These are phyloP conservation scores for Metarhizium brunneum DNA, from an alignment of 2,329 filamentous ascomycete species.

Conservation along the genomic window DNA sequence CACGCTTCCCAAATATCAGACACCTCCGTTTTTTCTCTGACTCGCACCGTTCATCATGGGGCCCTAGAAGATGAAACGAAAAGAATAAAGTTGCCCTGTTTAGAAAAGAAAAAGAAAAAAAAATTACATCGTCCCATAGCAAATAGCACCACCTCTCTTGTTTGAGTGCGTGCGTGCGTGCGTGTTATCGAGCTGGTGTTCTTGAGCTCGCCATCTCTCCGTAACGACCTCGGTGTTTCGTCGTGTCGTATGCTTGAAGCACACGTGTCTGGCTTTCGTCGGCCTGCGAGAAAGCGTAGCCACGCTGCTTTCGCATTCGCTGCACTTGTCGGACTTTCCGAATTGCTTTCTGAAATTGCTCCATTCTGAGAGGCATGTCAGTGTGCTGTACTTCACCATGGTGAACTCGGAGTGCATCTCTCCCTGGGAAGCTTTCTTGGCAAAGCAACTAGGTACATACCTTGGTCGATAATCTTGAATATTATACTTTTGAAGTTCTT, in stretches of 20 bases:
- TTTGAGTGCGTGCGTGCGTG: too few relatives aligned
- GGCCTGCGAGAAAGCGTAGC: conserved; percentile 95
- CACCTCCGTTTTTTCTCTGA: neutral
- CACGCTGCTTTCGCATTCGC: conserved; percentile 97
- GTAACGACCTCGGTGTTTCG: conserved; percentile 79
- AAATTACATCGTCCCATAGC: neutral
- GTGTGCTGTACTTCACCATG: neutral
- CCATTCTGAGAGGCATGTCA: conserved; percentile 59
- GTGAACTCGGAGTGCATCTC: neutral
- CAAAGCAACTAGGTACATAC: conserved; percentile 37
- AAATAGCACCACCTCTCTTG: neutral
- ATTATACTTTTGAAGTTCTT: conserved; percentile 99
- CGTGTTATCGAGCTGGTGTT: conserved; percentile 15
- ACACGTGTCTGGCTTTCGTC: conserved; percentile 94
- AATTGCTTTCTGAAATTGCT: conserved; percentile 99
- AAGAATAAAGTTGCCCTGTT: neutral
- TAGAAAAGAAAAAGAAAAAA: neutral
- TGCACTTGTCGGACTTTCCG: conserved; percentile 97
- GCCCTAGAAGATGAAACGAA: neutral
- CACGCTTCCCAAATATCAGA: neutral
- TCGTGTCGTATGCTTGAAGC: conserved; percentile 96
- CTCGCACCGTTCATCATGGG: neutral
- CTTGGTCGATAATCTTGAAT: conserved; percentile 97
- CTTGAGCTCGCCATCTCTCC: conserved; percentile 74
- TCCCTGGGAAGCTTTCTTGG: neutral